Conservation (phyloP, 169 alveolate species). For the Fabrea salina region DNA sequence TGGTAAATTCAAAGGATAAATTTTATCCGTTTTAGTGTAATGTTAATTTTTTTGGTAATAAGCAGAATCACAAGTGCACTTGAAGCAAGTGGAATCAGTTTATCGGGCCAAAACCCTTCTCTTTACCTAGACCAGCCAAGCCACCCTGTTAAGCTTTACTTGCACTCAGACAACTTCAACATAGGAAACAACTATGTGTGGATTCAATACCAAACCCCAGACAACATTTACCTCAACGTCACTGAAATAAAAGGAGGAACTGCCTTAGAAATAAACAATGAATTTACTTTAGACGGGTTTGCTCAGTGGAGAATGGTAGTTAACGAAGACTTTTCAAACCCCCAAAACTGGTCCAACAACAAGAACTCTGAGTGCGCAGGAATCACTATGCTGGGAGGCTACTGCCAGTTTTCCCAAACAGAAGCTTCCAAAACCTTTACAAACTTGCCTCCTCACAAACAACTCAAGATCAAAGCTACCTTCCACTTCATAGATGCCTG, state of each 20-base stretch:
- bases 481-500: slow-evolving; percentile 62
- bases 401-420: slow-evolving; percentile 47
- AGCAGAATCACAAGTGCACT: too few relatives aligned
- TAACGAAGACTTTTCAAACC: slow-evolving; percentile 33
- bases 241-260: slow-evolving; percentile 9
- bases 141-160: not conserved
- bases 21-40: too few relatives aligned
- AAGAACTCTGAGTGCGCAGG: slow-evolving; percentile 51
- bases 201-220: not conserved
- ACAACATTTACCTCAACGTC: not conserved
- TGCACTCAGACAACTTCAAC: not conserved
- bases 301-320: slow-evolving; percentile 27
- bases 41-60: too few relatives aligned
- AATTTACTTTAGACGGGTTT: slow-evolving; percentile 18
- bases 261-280: slow-evolving; percentile 4
- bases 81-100: slow-evolving; percentile 10
- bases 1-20: too few relatives aligned
- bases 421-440: slow-evolving; percentile 50
- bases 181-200: not conserved
- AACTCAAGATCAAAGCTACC: slow-evolving; percentile 47
- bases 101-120: not conserved
- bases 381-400: slow-evolving; percentile 60
- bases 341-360: slow-evolving; percentile 58
- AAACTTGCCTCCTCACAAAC: slow-evolving; percentile 49
- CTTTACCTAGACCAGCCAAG: not conserved